Evolutionary conservation across 441 rosid genomes (phyloP).

Genomic region (Viola pubescens): DNA sequence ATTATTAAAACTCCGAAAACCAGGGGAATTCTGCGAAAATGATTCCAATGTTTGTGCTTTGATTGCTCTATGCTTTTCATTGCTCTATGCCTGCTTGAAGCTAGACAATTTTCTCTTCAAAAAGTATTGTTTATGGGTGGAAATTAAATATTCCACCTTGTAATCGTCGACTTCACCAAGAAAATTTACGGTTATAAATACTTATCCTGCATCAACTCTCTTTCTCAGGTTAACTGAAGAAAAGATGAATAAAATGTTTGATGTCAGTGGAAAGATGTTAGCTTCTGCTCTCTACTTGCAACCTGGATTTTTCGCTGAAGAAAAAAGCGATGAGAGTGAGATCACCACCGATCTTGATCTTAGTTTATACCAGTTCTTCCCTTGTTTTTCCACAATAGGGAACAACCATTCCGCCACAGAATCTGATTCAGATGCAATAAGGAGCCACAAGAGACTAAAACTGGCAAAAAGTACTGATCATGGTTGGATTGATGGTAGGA

Average conservation of each 20-base stretch:
- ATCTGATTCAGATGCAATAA: constrained; percentile 12
- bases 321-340: neutral
- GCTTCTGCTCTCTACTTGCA: constrained; percentile 16
- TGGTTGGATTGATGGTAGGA: too few relatives aligned
- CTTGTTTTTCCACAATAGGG: constrained; percentile 3
- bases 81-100: constrained; percentile 17
- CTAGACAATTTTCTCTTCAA: constrained; percentile 6
- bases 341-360: constrained; percentile 18
- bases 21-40: constrained; percentile 16
- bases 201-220: neutral
- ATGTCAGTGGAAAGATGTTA: constrained; percentile 7
- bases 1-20: constrained; percentile 14
- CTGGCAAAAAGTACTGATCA: neutral
- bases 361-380: constrained; percentile 13
- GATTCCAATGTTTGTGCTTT: constrained; percentile 6
- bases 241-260: constrained; percentile 5
- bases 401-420: neutral
- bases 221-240: constrained; percentile 4
- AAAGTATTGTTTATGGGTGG: neutral
- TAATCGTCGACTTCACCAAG: constrained; percentile 9
- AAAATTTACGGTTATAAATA: constrained; percentile 16
- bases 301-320: constrained; percentile 13
- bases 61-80: constrained; percentile 21
- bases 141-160: constrained; percentile 8
- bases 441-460: constrained; percentile 29